Percentiles rank a stretch among this genome's conserved stretches.
These are phyloP conservation scores for Aspergillus incahuasiensis DNA, from an alignment of 495 filamentous ascomycete genomes.

Conservation along the genomic window DNA sequence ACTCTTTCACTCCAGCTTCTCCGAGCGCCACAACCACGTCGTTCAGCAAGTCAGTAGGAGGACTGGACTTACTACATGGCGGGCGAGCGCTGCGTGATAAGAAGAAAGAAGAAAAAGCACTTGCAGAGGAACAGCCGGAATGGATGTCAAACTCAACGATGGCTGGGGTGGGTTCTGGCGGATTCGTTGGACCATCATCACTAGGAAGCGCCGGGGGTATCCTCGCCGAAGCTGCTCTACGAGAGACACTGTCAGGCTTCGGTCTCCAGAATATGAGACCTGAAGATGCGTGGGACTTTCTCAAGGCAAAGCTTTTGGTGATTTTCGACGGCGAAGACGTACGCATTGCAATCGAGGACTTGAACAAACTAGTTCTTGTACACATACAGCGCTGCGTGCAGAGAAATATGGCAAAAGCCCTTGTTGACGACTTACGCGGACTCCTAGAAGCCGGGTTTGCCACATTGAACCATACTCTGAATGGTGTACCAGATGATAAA, in stretches of 20 bases:
- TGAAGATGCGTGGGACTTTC: conserved; percentile 91
- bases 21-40: conserved; percentile 65
- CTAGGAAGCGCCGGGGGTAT: conserved; percentile 29
- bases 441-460: conserved; percentile 77
- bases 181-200: conserved; percentile 38
- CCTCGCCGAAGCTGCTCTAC: conserved; percentile 36
- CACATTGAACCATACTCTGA: conserved; percentile 76
- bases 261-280: conserved; percentile 76
- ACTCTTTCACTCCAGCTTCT: conserved; percentile 71
- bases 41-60: conserved; percentile 72
- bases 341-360: conserved; percentile 84
- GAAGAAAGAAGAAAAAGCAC: conserved; percentile 77
- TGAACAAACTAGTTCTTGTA: conserved; percentile 81
- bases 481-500: conserved; percentile 71
- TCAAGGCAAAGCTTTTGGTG: conserved; percentile 84
- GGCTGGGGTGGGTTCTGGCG: conserved; percentile 20
- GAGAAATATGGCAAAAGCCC: conserved; percentile 57
- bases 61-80: conserved; percentile 80
- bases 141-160: conserved; percentile 34
- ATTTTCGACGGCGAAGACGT: conserved; percentile 93
- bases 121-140: conserved; percentile 43
- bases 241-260: conserved; percentile 52
- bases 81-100: conserved; percentile 82
- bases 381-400: conserved; percentile 76
- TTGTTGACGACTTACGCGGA: conserved; percentile 77